phyloP scores from a whole-genome alignment of 129 eudicot species.

The Helichrysum umbraculigerum region DNA sequence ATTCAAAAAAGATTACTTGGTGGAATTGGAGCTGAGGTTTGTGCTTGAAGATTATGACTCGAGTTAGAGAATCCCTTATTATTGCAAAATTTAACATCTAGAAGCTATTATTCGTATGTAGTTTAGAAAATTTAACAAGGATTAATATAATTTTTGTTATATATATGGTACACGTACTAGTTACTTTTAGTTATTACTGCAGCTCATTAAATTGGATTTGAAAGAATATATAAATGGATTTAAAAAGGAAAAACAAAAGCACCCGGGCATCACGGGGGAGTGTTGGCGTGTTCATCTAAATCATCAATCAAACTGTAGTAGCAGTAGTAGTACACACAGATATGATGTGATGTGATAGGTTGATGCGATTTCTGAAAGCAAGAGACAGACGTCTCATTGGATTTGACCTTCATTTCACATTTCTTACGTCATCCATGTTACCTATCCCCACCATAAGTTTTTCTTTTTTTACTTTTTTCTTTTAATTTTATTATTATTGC shows the following conservation, averaged over 20 bases:
- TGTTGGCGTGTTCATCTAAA: constrained; percentile 27
- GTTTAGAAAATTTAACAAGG: no score
- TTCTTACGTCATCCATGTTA: constrained; percentile 30
- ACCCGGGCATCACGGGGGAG: constrained; percentile 38
- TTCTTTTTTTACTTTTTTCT: neutral
- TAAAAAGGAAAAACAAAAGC: constrained; percentile 10
- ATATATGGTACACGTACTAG: no score
- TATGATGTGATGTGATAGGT: constrained; percentile 15
- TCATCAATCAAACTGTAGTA: constrained; percentile 22
- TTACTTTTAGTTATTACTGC: no score
- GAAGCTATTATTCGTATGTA: no score
- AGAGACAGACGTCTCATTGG: constrained; percentile 24
- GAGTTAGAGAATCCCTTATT: no score
- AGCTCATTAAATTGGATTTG: neutral
- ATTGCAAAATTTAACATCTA: no score
- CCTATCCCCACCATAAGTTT: neutral
- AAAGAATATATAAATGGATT: neutral
- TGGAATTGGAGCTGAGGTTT: no score
- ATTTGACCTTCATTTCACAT: constrained; percentile 24
- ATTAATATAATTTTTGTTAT: no score
- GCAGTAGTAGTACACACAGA: no score
- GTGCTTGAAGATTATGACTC: no score
- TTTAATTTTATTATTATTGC: neutral
- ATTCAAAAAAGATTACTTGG: no score
- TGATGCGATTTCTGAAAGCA: constrained; percentile 21